Percentiles rank a stretch among this genome's conserved stretches.
phyloP scores from a whole-genome alignment of 768 basidiomycete species.

The Astraeus odoratus region DNA sequence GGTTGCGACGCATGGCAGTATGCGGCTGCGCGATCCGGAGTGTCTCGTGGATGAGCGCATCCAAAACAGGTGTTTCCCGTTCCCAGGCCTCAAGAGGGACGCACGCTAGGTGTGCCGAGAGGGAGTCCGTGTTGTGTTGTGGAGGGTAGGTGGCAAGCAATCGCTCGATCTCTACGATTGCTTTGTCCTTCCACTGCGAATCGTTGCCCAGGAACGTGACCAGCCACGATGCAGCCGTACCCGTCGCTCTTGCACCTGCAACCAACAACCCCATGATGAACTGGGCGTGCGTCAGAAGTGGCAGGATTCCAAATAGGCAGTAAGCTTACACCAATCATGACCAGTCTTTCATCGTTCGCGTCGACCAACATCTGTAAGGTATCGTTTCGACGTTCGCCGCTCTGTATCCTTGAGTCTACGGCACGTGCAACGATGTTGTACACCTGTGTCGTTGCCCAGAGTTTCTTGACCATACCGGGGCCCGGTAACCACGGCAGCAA shows the following conservation, averaged over 20 bases:
- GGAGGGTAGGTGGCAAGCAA: constrained; percentile 41
- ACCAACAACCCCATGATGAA: constrained; percentile 80
- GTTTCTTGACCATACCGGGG: constrained; percentile 62
- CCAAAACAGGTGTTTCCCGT: constrained; percentile 58
- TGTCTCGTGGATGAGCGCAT: constrained; percentile 70
- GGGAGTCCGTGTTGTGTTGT: constrained; percentile 20
- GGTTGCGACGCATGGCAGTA: constrained; percentile 72
- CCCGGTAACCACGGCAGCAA: constrained; percentile 74
- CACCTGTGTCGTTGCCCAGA: constrained; percentile 68
- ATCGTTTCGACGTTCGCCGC: constrained; percentile 53
- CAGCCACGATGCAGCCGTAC: constrained; percentile 75
- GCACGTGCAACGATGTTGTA: constrained; percentile 60
- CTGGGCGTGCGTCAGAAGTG: constrained; percentile 32
- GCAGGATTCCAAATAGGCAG: constrained; percentile 10
- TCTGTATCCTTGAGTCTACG: constrained; percentile 50
- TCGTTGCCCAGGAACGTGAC: constrained; percentile 66
- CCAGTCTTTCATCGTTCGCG: constrained; percentile 56
- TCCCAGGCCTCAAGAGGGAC: constrained; percentile 71
- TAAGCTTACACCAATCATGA: constrained; percentile 59
- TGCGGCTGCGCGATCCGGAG: constrained; percentile 75
- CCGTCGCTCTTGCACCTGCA: constrained; percentile 76
- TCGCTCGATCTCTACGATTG: constrained; percentile 50
- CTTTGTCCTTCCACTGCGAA: constrained; percentile 57
- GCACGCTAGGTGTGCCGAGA: constrained; percentile 43
- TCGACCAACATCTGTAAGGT: constrained; percentile 73